Base-by-base conservation (phyloP, 208 protist genomes). In the Angomonas deanei region DNA sequence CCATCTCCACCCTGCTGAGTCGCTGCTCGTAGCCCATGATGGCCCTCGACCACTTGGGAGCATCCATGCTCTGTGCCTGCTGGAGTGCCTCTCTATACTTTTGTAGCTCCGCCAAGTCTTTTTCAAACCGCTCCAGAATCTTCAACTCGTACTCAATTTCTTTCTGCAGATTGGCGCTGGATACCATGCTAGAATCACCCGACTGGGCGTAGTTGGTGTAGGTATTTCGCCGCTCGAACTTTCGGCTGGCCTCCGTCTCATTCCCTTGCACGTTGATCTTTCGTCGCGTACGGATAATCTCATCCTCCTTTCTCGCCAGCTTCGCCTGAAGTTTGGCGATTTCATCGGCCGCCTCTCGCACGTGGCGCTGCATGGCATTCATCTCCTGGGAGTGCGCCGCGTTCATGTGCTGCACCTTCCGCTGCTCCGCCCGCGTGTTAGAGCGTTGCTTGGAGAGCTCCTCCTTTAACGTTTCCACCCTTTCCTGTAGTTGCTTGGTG, bases 51-150 rank as follows among this genome's bases (percentile, higher is more conserved):
- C 74, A 87, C 48, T 77, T 75, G 19, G 72, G 57, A 11, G 69
- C 73, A 28, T 89, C 77, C 17, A 50, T 68, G 26, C 61, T 31
- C 46, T 59, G 57, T 6, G 72, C 61, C 4, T 64, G 57, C 2
- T 61, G 63, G n/a, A 93, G 56, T 52, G 68, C 48, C 10, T 52
- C 61, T 26, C 81, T 68, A 36, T 84, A 74, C 49, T 60, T 60
- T 30, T 68, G 68, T 31, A 89, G 64, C 61, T 89, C 82, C 15
- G 63, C 70, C 59, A 93, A 31, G 46, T 91, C 83, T 52, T 66
- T 76, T 50, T 91, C 83, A 34, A 91, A 60, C 5, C 55, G 61
- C 54, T 76, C 74, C 11, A 91, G 60, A 1, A 61, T 61, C 47
- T 39, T 34, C 57, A 91, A 49, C 70, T 83, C 80, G 8, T 62